These are phyloP conservation scores for Parmelia sp. DNA, from an alignment of 495 filamentous ascomycete genomes.

Conservation along the genomic window DNA sequence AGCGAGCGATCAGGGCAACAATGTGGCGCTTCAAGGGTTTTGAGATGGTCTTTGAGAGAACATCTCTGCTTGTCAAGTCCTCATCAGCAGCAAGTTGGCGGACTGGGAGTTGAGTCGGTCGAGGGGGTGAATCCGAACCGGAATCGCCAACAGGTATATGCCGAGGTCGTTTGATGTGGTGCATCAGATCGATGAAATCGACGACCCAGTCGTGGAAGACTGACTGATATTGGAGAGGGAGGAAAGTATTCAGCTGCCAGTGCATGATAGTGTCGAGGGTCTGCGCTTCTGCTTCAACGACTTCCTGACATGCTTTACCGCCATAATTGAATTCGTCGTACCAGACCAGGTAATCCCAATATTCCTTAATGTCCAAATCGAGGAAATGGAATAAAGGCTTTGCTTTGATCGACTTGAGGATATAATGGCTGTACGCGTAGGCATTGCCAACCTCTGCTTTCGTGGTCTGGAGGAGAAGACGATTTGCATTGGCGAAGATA, in stretches of 20 bases:
- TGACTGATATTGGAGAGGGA: slow-evolving; percentile 72
- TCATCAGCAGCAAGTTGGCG: slow-evolving; percentile 53
- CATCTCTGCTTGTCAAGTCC: slow-evolving; percentile 44
- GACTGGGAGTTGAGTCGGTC: slow-evolving; percentile 71
- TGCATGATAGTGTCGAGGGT: slow-evolving; percentile 93
- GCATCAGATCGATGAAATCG: slow-evolving; percentile 94
- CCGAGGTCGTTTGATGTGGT: slow-evolving; percentile 64
- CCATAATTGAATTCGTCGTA: slow-evolving; percentile 99
- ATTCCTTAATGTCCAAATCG: slow-evolving; percentile 95
- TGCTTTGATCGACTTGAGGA: slow-evolving; percentile 88
- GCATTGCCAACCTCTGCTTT: slow-evolving; percentile 97
- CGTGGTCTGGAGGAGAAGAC: slow-evolving; percentile 88
- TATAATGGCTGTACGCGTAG: slow-evolving; percentile 93
- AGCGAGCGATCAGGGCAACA: slow-evolving; percentile 65
- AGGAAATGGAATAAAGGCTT: slow-evolving; percentile 97
- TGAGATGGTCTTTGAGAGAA: slow-evolving; percentile 72
- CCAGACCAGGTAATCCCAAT: slow-evolving; percentile 99
- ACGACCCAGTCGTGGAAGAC: slow-evolving; percentile 89
- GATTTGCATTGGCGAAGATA: slow-evolving; percentile 81
- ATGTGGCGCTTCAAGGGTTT: slow-evolving; percentile 89
- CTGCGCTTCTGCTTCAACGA: slow-evolving; percentile 77
- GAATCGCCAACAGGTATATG: slow-evolving; percentile 32
- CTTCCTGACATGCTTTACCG: slow-evolving; percentile 80
- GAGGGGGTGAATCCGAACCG: slow-evolving; percentile 49
- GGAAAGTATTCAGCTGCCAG: slow-evolving; percentile 89